These are phyloP conservation scores for Moesziomyces sp. DNA, from an alignment of 1,284 basidiomycete species.

Conservation along the genomic window DNA sequence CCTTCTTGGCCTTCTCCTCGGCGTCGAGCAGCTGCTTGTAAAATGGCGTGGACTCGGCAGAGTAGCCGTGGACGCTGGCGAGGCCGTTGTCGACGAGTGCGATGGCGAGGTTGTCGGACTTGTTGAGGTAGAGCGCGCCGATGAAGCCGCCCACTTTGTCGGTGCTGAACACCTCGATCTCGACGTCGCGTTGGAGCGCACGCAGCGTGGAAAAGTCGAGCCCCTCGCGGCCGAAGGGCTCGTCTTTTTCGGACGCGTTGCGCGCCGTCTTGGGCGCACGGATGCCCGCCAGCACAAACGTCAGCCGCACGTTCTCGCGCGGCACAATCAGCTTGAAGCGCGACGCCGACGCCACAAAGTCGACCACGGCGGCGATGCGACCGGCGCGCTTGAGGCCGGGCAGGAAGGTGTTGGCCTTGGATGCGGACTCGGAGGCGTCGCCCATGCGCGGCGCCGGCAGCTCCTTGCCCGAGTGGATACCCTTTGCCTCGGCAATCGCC, in stretches of 20 bases:
- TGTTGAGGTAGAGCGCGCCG: slow-evolving; percentile 81
- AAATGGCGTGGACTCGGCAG: slow-evolving; percentile 83
- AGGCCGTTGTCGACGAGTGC: slow-evolving; percentile 82
- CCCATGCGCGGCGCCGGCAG: slow-evolving; percentile 75
- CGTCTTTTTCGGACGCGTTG: slow-evolving; percentile 83
- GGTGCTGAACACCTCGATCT: slow-evolving; percentile 86
- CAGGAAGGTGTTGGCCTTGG: slow-evolving; percentile 73
- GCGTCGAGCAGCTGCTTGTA: slow-evolving; percentile 82
- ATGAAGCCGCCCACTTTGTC: slow-evolving; percentile 98
- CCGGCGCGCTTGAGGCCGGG: slow-evolving; percentile 91
- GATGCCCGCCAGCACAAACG: slow-evolving; percentile 67
- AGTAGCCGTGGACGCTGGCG: slow-evolving; percentile 86
- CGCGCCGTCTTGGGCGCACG: slow-evolving; percentile 69
- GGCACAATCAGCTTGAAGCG: slow-evolving; percentile 62
- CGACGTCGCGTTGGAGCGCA: slow-evolving; percentile 94
- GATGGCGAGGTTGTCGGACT: slow-evolving; percentile 81
- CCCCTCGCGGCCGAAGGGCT: slow-evolving; percentile 87
- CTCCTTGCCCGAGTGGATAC: slow-evolving; percentile 93
- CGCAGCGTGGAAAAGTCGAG: slow-evolving; percentile 81
- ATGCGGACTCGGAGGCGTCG: slow-evolving; percentile 78
- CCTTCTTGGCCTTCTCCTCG: slow-evolving; percentile 75
- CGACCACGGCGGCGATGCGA: slow-evolving; percentile 83
- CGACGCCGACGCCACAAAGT: slow-evolving; percentile 79
- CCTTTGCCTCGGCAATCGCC: slow-evolving; percentile 81
- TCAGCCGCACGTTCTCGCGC: slow-evolving; percentile 55